phyloP scores from a whole-genome alignment of 2,329 filamentous ascomycete genomes.

The Furcasterigmium sp. region DNA sequence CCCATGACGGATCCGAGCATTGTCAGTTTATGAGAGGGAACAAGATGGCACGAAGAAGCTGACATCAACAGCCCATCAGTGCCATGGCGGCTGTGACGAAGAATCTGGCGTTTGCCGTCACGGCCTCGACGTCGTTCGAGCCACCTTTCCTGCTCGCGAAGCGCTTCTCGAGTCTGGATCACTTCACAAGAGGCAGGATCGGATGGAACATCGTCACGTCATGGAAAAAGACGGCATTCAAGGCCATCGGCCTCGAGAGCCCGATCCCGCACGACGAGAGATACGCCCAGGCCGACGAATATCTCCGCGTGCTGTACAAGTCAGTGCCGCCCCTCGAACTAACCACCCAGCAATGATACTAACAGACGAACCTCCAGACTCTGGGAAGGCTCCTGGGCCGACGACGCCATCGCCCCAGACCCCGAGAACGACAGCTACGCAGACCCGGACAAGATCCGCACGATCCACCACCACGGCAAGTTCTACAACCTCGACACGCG shows the following conservation, averaged over 20 bases:
- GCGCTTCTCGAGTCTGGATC: conserved; percentile 56
- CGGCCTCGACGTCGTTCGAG: conserved; percentile 58
- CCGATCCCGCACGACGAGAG: conserved; percentile 57
- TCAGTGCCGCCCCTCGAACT: conserved; percentile 17
- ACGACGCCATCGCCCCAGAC: conserved; percentile 51
- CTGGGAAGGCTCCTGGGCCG: conserved; percentile 51
- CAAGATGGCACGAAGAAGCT: not conserved
- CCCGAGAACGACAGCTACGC: conserved; percentile 49
- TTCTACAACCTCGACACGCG: conserved; percentile 21
- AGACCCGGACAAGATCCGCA: conserved; percentile 52
- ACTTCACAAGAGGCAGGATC: conserved; percentile 55
- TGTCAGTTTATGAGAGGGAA: conserved; percentile 32
- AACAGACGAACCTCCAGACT: conserved; percentile 25
- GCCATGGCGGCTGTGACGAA: conserved; percentile 65
- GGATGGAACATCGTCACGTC: conserved; percentile 64
- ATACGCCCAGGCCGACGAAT: conserved; percentile 58
- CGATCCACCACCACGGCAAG: conserved; percentile 45
- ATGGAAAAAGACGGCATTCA: conserved; percentile 55
- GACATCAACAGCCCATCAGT: conserved; percentile 43
- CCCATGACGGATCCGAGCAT: conserved; percentile 61
- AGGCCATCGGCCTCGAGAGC: conserved; percentile 53
- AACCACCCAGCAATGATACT: not conserved
- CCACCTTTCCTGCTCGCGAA: conserved; percentile 58
- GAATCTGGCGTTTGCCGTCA: conserved; percentile 58
- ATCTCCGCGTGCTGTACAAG: conserved; percentile 58